phyloP scores from a whole-genome alignment of 106 monocot species.

The Phalaenopsis equestris region DNA sequence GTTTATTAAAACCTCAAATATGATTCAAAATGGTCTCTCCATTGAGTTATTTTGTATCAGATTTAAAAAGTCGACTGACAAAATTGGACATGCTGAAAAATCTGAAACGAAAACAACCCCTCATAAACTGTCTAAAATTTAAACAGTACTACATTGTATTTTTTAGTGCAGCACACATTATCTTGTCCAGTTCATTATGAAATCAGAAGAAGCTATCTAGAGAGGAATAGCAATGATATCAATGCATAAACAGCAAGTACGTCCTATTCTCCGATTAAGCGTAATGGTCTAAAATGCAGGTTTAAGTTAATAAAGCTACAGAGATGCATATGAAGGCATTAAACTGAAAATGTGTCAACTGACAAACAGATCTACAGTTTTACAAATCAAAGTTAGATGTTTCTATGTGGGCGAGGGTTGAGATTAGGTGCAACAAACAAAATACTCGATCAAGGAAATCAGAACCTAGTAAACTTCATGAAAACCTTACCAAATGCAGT shows the following conservation, averaged over 20 bases:
- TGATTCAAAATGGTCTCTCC: too few species aligned
- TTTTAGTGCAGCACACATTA: too few species aligned
- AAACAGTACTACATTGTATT: too few species aligned
- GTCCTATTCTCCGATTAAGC: background rate
- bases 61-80: too few species aligned
- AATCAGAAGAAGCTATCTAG: background rate
- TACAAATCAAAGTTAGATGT: background rate
- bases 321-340: background rate
- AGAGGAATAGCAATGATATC: background rate
- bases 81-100: too few species aligned
- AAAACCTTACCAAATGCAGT: conserved; percentile 26
- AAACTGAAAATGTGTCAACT: background rate
- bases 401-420: background rate
- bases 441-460: background rate
- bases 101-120: too few species aligned
- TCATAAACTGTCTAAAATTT: too few species aligned
- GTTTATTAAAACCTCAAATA: too few species aligned
- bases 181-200: background rate
- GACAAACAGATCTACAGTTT: background rate
- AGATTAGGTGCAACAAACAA: background rate
- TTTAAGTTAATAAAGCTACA: background rate
- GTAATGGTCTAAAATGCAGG: background rate
- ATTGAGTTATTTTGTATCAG: too few species aligned
- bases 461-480: background rate
- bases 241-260: background rate